Percentiles rank a stretch among this genome's conserved stretches.
Evolutionary conservation across 2,329 filamentous ascomycete species (phyloP).

Genomic region (Cordyceps militaris): DNA sequence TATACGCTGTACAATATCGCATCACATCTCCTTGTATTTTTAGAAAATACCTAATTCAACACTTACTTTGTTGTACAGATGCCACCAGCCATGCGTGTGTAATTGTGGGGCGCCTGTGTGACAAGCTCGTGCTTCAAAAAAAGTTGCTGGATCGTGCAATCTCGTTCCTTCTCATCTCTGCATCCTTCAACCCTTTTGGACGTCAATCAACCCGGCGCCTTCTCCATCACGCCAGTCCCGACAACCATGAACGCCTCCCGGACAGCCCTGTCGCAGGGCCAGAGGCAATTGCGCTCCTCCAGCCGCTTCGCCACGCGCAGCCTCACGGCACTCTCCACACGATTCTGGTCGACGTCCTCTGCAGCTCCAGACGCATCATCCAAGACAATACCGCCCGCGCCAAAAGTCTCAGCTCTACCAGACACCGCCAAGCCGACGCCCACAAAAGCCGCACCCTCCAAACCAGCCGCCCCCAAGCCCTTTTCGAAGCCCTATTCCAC

Average conservation of each 20-base stretch:
- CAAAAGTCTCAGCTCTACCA: neutral
- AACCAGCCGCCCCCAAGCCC: constrained; percentile 1
- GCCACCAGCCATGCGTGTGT: too few relatives aligned
- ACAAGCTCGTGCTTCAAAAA: neutral
- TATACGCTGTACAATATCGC: neutral
- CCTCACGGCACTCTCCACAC: neutral
- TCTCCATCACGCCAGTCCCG: neutral
- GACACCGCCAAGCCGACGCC: neutral
- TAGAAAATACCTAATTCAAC: constrained; percentile 1
- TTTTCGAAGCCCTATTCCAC: neutral
- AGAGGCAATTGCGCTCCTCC: neutral
- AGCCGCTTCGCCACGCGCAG: constrained; percentile 1
- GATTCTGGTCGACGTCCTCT: neutral
- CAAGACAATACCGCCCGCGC: neutral
- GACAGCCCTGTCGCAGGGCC: neutral
- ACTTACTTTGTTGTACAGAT: neutral
- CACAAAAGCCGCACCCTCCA: neutral
- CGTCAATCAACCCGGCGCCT: neutral
- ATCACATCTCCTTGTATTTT: neutral
- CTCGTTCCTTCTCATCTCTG: neutral
- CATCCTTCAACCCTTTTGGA: neutral
- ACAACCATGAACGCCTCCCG: constrained; percentile 6
- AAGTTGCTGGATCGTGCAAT: neutral
- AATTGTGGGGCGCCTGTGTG: neutral
- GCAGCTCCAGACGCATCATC: neutral